Conservation (phyloP, 805 yeast species). For the Cyberlindnera saturnus region DNA sequence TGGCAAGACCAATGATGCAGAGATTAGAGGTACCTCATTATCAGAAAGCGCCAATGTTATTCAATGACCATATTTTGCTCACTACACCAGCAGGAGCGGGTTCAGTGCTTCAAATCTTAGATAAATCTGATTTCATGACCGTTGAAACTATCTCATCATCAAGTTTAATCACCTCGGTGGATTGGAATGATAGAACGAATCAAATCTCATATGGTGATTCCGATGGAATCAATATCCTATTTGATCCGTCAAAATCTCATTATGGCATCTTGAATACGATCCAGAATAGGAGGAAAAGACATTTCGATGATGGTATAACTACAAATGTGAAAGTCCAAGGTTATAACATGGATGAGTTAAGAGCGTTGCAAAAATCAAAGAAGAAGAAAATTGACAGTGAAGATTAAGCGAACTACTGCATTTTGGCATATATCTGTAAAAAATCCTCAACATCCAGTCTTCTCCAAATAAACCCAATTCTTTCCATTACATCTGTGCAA, state of each 20-base stretch:
- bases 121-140: slow-evolving; percentile 17
- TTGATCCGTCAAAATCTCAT: slow-evolving; percentile 14
- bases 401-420: not conserved
- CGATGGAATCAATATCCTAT: slow-evolving; percentile 15
- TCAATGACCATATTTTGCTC: not conserved
- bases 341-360: slow-evolving; percentile 18
- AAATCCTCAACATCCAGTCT: not conserved
- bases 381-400: slow-evolving; percentile 1
- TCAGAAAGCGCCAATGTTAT: not conserved
- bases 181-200: slow-evolving; percentile 18
- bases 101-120: slow-evolving; percentile 11
- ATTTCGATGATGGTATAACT: slow-evolving; percentile 10
- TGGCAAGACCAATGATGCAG: slow-evolving; percentile 13
- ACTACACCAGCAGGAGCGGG: slow-evolving; percentile 1
- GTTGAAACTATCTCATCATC: slow-evolving; percentile 4
- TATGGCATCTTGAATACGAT: slow-evolving; percentile 17
- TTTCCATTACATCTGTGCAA: not conserved
- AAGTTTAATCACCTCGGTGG: slow-evolving; percentile 10
- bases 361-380: slow-evolving; percentile 10
- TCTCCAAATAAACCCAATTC: not conserved
- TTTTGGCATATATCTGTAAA: no score
- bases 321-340: slow-evolving; percentile 6
- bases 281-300: slow-evolving; percentile 16
- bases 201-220: slow-evolving; percentile 21
- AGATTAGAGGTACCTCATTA: slow-evolving; percentile 7